Evolutionary conservation across 1,139 yeast species (phyloP).

Genomic region (Suhomyces kunorum): DNA sequence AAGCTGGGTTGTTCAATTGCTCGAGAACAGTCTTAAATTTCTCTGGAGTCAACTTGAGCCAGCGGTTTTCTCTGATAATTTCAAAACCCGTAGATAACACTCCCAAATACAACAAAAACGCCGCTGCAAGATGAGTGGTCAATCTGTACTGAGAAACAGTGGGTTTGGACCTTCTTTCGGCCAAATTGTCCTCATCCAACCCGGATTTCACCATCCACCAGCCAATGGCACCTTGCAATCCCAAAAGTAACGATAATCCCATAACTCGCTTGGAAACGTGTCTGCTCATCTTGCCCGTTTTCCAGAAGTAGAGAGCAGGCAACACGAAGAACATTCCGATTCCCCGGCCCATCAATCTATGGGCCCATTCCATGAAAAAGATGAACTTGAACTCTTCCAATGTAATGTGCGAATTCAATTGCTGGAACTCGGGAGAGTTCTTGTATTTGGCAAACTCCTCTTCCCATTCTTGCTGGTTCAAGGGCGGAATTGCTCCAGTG

Average conservation of each 20-base stretch:
- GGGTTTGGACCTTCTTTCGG: slow-evolving; percentile 83
- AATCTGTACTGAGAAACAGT: slow-evolving; percentile 95
- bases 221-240: slow-evolving; percentile 93
- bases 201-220: slow-evolving; percentile 99
- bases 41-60: slow-evolving; percentile 53
- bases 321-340: slow-evolving; percentile 81
- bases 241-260: slow-evolving; percentile 74
- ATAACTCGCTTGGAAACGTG: slow-evolving; percentile 69
- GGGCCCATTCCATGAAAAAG: slow-evolving; percentile 97
- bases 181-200: slow-evolving; percentile 75
- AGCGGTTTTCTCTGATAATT: slow-evolving; percentile 72
- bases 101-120: slow-evolving; percentile 82
- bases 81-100: slow-evolving; percentile 90
- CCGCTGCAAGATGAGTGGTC: slow-evolving; percentile 93
- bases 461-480: slow-evolving; percentile 79
- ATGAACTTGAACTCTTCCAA: slow-evolving; percentile 94
- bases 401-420: slow-evolving; percentile 84
- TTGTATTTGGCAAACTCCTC: slow-evolving; percentile 79
- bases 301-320: slow-evolving; percentile 84
- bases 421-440: slow-evolving; percentile 87
- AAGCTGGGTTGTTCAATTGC: slow-evolving; percentile 51
- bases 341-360: slow-evolving; percentile 85
- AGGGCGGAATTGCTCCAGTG: slow-evolving; percentile 91
- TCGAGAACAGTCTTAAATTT: slow-evolving; percentile 55
- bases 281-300: slow-evolving; percentile 62